Percentiles rank a stretch among this genome's conserved stretches.
These are phyloP conservation scores for Stephania japonica DNA, from an alignment of 164 flowering plant species.

Conservation along the genomic window DNA sequence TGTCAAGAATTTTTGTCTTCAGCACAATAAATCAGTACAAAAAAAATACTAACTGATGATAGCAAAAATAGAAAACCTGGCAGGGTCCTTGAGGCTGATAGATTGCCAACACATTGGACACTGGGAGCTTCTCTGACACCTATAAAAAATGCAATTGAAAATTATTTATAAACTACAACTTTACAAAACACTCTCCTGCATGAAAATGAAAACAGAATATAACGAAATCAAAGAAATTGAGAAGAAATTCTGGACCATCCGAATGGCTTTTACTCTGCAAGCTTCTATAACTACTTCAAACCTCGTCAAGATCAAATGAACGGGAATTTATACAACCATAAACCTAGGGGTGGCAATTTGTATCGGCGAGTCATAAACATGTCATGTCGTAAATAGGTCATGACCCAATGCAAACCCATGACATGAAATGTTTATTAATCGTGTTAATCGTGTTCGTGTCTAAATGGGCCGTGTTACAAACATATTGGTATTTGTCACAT, in stretches of 20 bases:
- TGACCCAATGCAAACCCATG: too few species aligned
- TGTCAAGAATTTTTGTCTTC: conserved; percentile 23
- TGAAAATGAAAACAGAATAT: neutral
- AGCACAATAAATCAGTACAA: neutral
- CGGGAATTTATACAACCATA: neutral
- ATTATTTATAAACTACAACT: neutral
- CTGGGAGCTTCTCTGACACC: conserved; percentile 90
- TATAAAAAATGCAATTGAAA: conserved; percentile 18
- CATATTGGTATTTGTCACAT: too few species aligned
- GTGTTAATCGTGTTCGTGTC: too few species aligned
- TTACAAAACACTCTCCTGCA: neutral
- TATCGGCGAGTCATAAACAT: neutral
- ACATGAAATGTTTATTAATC: too few species aligned
- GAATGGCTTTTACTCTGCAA: neutral
- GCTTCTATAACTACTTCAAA: neutral
- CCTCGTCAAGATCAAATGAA: neutral
- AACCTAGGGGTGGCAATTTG: neutral
- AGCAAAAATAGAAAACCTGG: conserved; percentile 39
- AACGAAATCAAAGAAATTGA: neutral
- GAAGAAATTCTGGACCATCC: neutral
- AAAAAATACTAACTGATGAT: neutral
- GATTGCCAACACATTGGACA: conserved; percentile 93
- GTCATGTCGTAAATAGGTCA: too few species aligned
- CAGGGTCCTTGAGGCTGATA: conserved; percentile 70
- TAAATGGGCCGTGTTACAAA: too few species aligned